Evolutionary conservation across 768 basidiomycete genomes (phyloP).

Genomic region (Tricholoma furcatifolium): DNA sequence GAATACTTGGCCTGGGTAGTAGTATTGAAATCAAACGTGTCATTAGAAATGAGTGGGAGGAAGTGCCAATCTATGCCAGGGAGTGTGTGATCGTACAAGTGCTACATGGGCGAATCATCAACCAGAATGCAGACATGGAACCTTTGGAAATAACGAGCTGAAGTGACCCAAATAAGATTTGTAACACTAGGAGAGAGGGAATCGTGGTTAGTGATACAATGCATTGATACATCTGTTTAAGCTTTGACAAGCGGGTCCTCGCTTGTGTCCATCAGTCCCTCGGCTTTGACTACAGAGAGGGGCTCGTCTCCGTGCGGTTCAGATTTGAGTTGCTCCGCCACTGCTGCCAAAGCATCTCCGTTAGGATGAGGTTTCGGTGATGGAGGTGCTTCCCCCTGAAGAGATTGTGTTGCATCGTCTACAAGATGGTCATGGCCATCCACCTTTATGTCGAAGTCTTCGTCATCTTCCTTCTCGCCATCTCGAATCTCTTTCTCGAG

Average conservation of each 20-base stretch:
- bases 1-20: conserved; percentile 5
- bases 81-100: conserved; percentile 24
- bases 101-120: conserved; percentile 29
- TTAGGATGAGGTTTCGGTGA: conserved; percentile 45
- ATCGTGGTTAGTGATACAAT: conserved; percentile 15
- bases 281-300: conserved; percentile 51
- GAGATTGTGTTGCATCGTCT: conserved; percentile 19
- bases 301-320: conserved; percentile 54
- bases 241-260: conserved; percentile 51
- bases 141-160: conserved; percentile 24
- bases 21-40: conserved; percentile 12
- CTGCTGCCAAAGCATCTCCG: conserved; percentile 38
- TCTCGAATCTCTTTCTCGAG: conserved; percentile 50
- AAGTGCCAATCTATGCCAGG: conserved; percentile 20
- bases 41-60: conserved; percentile 16
- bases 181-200: conserved; percentile 15
- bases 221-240: conserved; percentile 16
- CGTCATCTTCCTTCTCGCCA: conserved; percentile 34
- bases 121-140: conserved; percentile 19
- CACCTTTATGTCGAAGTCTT: conserved; percentile 33
- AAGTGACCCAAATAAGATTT: conserved; percentile 18
- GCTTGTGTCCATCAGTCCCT: conserved; percentile 65
- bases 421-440: conserved; percentile 21
- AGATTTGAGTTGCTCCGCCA: conserved; percentile 48
- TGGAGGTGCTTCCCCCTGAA: conserved; percentile 46